phyloP scores from a whole-genome alignment of 2,329 filamentous ascomycete species.

The Falciphora oryzae region DNA sequence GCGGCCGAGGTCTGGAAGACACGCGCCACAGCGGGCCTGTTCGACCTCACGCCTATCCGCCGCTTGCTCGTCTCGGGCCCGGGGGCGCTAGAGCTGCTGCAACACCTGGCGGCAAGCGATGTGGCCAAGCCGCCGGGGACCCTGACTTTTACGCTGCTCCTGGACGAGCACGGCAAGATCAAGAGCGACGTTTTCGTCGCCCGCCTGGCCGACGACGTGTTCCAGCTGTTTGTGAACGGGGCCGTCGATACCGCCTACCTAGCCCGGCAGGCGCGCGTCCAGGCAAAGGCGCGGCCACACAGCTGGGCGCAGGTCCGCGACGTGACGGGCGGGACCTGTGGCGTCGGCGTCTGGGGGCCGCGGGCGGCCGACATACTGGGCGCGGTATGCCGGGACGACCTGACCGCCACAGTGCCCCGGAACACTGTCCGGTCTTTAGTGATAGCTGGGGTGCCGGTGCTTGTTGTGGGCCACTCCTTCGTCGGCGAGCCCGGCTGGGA shows the following conservation, averaged over 20 bases:
- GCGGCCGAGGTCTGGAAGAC: conserved; percentile 61
- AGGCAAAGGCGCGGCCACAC: conserved; percentile 33
- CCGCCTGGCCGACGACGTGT: conserved; percentile 40
- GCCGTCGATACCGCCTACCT: conserved; percentile 50
- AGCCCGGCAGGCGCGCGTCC: conserved; percentile 42
- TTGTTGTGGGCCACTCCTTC: conserved; percentile 49
- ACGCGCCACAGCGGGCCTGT: conserved; percentile 55
- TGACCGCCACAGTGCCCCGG: conserved; percentile 20
- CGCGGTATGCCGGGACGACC: conserved; percentile 38
- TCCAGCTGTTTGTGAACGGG: conserved; percentile 52
- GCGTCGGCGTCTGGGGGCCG: conserved; percentile 59
- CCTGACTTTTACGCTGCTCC: conserved; percentile 51
- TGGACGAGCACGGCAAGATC: conserved; percentile 48
- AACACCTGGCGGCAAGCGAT: conserved; percentile 45
- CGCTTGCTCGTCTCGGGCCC: conserved; percentile 53
- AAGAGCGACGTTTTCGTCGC: conserved; percentile 53
- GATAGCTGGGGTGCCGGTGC: conserved; percentile 47
- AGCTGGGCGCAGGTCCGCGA: conserved; percentile 48
- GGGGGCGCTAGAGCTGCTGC: conserved; percentile 48
- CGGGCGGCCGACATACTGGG: conserved; percentile 44
- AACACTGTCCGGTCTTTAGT: conserved; percentile 43
- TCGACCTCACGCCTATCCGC: conserved; percentile 56
- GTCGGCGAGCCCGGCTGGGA: conserved; percentile 60
- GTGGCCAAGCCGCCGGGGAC: conserved; percentile 40
- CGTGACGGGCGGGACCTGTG: conserved; percentile 54